Conservation (phyloP, 2,329 filamentous ascomycete species). For the Alternaria novae-zelandiae region DNA sequence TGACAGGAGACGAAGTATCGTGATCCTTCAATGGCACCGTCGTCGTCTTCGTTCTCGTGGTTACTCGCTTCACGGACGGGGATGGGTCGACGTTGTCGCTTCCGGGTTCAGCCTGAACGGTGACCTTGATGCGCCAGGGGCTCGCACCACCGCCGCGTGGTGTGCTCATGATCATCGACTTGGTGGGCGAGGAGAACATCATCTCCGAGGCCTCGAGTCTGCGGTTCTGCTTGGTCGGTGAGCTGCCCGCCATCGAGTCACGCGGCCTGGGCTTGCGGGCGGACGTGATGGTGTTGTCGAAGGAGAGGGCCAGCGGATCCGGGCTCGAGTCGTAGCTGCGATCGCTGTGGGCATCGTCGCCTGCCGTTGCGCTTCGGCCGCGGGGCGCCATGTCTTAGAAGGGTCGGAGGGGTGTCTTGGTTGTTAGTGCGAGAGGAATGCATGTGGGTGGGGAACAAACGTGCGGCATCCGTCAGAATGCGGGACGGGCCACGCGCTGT, state of each 20-base stretch:
- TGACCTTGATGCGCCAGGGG: conserved; percentile 59
- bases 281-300: conserved; percentile 29
- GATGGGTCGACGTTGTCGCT: conserved; percentile 44
- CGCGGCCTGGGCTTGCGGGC: conserved; percentile 27
- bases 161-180: conserved; percentile 55
- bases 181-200: conserved; percentile 48
- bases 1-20: conserved; percentile 46
- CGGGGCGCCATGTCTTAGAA: conserved; percentile 33
- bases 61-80: conserved; percentile 36
- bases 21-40: conserved; percentile 52
- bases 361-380: conserved; percentile 20
- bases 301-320: conserved; percentile 44
- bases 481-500: conserved; percentile 23
- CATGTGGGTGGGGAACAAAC: conserved; percentile 19
- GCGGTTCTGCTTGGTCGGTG: conserved; percentile 39
- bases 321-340: conserved; percentile 45
- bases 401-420: conserved; percentile 10
- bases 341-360: conserved; percentile 20
- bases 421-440: conserved; percentile 18
- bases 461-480: conserved; percentile 18
- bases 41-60: conserved; percentile 45
- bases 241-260: conserved; percentile 35
- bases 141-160: conserved; percentile 47
- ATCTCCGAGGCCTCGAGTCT: conserved; percentile 24
- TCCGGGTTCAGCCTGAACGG: conserved; percentile 55